These are phyloP conservation scores for Sphagnum contortum DNA, from an alignment of 225 moss, liverwort and hornwort species.

Conservation along the genomic window DNA sequence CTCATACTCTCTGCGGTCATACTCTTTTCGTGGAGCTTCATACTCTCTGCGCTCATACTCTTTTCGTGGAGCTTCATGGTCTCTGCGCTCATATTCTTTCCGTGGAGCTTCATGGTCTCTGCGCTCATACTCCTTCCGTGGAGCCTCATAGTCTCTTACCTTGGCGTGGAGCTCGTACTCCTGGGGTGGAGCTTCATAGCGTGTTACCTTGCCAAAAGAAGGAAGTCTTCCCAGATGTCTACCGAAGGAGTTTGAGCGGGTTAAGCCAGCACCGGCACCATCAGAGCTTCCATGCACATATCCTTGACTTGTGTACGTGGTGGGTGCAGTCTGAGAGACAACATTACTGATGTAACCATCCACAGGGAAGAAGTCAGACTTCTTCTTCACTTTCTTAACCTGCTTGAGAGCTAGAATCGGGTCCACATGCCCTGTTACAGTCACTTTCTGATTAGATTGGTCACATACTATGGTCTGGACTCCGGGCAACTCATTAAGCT, in stretches of 20 bases:
- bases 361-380: slow-evolving; percentile 17
- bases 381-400: slow-evolving; percentile 37
- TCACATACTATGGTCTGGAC: slow-evolving; percentile 30
- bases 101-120: too few species aligned
- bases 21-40: too few species aligned
- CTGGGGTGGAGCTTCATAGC: too few species aligned
- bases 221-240: slow-evolving; percentile 18
- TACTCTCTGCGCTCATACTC: too few species aligned
- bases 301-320: slow-evolving; percentile 11
- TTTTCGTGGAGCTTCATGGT: too few species aligned
- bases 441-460: slow-evolving; percentile 35
- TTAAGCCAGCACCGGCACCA: too few species aligned
- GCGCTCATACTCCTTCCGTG: too few species aligned
- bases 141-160: too few species aligned
- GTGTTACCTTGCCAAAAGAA: slow-evolving; percentile 11
- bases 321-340: slow-evolving; percentile 8
- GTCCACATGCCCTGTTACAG: slow-evolving; percentile 31
- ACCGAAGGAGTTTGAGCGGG: slow-evolving; percentile 24
- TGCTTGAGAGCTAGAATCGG: slow-evolving; percentile 17
- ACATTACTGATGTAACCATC: slow-evolving; percentile 12
- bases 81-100: too few species aligned
- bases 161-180: too few species aligned
- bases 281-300: slow-evolving; percentile 3
- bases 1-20: too few species aligned
- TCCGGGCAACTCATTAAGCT: slow-evolving; percentile 17